Base-by-base conservation (phyloP, 179 eudicot species). In the Sideroxylon spinosum region DNA sequence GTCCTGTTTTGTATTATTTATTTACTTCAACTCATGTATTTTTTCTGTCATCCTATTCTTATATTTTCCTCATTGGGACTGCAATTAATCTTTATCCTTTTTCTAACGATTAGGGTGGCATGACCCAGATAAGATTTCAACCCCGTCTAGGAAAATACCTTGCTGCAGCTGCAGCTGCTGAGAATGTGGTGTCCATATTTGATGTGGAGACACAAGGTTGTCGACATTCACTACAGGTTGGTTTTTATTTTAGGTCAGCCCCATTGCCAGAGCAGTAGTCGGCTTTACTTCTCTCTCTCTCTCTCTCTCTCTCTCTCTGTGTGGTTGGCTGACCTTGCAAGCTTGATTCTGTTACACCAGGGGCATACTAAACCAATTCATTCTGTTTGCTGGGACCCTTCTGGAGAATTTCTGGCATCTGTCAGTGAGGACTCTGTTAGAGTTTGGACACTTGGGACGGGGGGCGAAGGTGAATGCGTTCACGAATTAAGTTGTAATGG, bases 101-200 rank as follows among this genome's bases (percentile, higher is more conserved):
- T 46, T 76, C 28, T 61, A 62, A 77, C 71, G 44, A 78, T 74
- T 82, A 95, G 98, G 98, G 98, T 50, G 98, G 91, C 71, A 86
- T 89, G 68, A 69, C 90, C 25, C 98, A 91, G 72, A 76, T 95
- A 83, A 90, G 98, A 82, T 95, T 95, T 84, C 98, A 95, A 81
- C 98, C 98, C 16, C 93, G 93, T 52, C 85, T 81, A n/a, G 98
- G 98, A 87, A 90, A 93, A 81, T 93, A 82, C 83, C 91, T 95
- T 79, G 98, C 98, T 37, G 98, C 97, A 52, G 98, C 98, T 37
- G 98, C 97, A 52, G 97, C 97, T 76, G 90, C 95, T 48, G 98
- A 93, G 80, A 93, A 91, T 82, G 86, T 89, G 71, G 94, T 93
- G 57, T 93, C 97, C 56, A 90, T 95, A 76, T 80, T 93, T 46